Evolutionary conservation across 495 filamentous ascomycete species (phyloP), one percentile per base, ranked within the genome.

Genomic region (Penicillium desertorum): DNA sequence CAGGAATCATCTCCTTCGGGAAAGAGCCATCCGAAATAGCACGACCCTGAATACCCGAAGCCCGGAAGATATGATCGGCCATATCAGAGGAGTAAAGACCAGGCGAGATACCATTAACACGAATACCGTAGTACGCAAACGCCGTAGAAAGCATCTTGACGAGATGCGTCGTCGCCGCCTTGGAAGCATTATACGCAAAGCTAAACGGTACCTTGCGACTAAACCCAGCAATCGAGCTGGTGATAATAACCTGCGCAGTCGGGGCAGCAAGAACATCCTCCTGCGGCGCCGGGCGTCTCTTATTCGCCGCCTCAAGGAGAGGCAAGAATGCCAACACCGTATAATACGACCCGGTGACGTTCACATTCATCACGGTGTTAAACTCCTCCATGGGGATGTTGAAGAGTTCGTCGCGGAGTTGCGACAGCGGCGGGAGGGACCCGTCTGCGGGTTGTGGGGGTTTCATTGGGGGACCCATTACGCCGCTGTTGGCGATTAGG

Each of bases 31-130:
- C 71, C 10, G 68, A 67, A 32, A 71, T 60, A 37, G 67, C 68
- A 12, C 50, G 54, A 7, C 44, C 62, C 14, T 51, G 16, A 57
- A 42, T 47, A 22, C 25, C 74, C 41, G 16, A 71, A 3, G 41
- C 51, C 1, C 50, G 16, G 43, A 60, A 68, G 19, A 62, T 23
- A 16, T 72, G 67, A 2, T 71, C 71, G 3, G 86, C 76, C 84
- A 88, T 86, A 48, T 88, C 86, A 27, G 81, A 84, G 2, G 82
- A 78, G 67, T 82, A 89, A 27, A 87, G 36, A 19, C 87, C 88
- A 29, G 88, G 86, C 9, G 83, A 82, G 25, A 90, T 77, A n/a
- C 80, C 78, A 73, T 89, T 90, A 9, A 80, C 71, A 0, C 84
- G 72, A 50, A 91, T 88, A 58, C 77, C 66, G 70, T 84, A 88